Evolutionary conservation across 2,329 filamentous ascomycete genomes (phyloP), one percentile per base, ranked within the genome.

Genomic region (Alternaria gaisen): DNA sequence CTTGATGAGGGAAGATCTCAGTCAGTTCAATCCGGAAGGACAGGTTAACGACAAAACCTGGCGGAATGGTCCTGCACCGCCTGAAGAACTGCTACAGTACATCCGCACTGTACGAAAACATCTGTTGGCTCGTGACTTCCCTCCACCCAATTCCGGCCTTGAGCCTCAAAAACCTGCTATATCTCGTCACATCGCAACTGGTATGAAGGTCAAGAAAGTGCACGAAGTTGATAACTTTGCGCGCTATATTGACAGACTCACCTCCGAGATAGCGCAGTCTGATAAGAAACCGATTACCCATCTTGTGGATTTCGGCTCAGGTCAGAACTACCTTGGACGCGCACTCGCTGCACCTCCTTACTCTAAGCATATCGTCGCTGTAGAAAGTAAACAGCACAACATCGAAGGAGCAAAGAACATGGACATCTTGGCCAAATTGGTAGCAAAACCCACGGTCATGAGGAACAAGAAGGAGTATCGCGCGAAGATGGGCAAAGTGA

Each of bases 161-260:
- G 55, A 64, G 47, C 58, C 67, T 9, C 83, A 83, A 57, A 80
- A 86, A 56, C 83, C 86, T 5, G 83, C 84, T 67, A 77, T 97
- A 22, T 88, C 92, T 3, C 86, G 88, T 50, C 86, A 90, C 68
- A 87, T 97, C 16, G 87, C 91, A 0, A 86, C 97, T 14, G 95
- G 95, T 4, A 99, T 99, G 95, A 97, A 93, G 64, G 87, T 91
- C 18, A 99, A 99, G 78, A 99, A 99, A 80, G 85, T 92, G 1
- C 95, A 99, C 73, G 95, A 99, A 81, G 95, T 98, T 32, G 87
- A 89, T 61, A 89, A 95, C 73, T 97, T 98, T 73, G 91, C 94
- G n/a, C 86, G 87, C 64, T 98, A 94, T 71, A 87, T 98, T 53
- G 86, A 92, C 55, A 84, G 86, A 28, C 85, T 97, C 24, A 84